These are phyloP conservation scores for Fusarium globosum DNA, from an alignment of 2,329 filamentous ascomycete species.

Conservation along the genomic window DNA sequence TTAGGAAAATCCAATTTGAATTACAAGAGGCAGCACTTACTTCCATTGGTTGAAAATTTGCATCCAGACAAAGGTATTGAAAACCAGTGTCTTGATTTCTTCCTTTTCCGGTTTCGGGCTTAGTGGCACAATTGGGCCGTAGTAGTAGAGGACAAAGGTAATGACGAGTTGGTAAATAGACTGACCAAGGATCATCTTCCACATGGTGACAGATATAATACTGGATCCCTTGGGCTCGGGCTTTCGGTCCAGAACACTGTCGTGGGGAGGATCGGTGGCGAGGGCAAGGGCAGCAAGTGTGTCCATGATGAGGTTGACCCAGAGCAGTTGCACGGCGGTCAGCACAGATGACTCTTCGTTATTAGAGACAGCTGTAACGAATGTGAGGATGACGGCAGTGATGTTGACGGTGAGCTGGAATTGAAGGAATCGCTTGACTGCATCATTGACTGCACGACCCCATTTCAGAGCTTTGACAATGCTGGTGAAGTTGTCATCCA, in stretches of 20 bases:
- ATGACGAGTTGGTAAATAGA: constrained; percentile 87
- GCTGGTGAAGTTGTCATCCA: constrained; percentile 90
- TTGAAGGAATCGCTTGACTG: constrained; percentile 80
- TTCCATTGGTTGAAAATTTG: constrained; percentile 99
- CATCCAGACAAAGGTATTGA: constrained; percentile 99
- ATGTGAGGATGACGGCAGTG: constrained; percentile 87
- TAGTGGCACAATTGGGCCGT: background rate
- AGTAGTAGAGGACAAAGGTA: constrained; percentile 84
- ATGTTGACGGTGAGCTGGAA: constrained; percentile 91
- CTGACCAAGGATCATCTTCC: constrained; percentile 99
- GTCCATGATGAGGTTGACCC: constrained; percentile 98
- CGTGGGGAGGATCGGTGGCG: constrained; percentile 89
- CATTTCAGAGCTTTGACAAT: constrained; percentile 86
- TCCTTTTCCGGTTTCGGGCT: constrained; percentile 27
- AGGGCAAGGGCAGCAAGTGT: constrained; percentile 90
- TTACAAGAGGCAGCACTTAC: constrained; percentile 59
- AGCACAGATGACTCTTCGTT: constrained; percentile 77
- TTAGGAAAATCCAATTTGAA: constrained; percentile 14
- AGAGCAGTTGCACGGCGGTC: constrained; percentile 90
- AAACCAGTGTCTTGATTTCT: constrained; percentile 83
- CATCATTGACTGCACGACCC: constrained; percentile 82
- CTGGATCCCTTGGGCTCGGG: constrained; percentile 67
- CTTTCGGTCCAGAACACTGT: constrained; percentile 82
- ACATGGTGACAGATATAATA: constrained; percentile 90
- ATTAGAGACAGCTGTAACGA: constrained; percentile 85